Percentiles rank a stretch among this genome's conserved stretches.
Evolutionary conservation across 164 flowering plant species (phyloP).

Genomic region (Akebia trifoliata): DNA sequence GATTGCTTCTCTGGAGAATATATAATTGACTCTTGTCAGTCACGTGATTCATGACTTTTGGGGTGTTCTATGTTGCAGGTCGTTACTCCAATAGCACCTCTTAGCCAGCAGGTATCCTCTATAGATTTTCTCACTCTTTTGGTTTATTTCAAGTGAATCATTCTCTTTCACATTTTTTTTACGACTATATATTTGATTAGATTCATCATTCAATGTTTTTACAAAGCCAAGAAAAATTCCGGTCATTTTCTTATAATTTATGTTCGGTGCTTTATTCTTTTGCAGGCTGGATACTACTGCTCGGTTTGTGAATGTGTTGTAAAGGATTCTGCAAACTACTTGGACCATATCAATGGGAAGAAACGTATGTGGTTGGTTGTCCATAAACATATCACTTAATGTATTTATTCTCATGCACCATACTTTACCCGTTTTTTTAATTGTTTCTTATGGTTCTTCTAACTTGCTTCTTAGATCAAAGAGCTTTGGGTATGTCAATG

Average conservation of each 20-base stretch:
- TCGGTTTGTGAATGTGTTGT: slow-evolving; percentile 94
- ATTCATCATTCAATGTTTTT: too few species aligned
- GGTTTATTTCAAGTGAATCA: too few species aligned
- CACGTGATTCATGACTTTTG: slow-evolving; percentile 3
- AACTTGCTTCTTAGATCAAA: slow-evolving; percentile 61
- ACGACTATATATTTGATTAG: too few species aligned
- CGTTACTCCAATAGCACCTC: slow-evolving; percentile 92
- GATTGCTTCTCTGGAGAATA: too few species aligned
- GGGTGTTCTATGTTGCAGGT: slow-evolving; percentile 51
- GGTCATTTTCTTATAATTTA: background rate
- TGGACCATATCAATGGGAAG: slow-evolving; percentile 99
- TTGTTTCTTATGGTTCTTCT: slow-evolving; percentile 1
- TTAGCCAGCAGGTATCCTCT: slow-evolving; percentile 86
- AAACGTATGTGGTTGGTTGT: slow-evolving; percentile 81
- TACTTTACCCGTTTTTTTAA: too few species aligned
- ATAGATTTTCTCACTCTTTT: background rate
- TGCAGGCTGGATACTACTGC: slow-evolving; percentile 94
- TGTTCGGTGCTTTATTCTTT: slow-evolving; percentile 4
- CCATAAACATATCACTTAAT: too few species aligned
- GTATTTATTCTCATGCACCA: background rate
- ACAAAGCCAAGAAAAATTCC: too few species aligned
- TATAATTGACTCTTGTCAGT: too few species aligned
- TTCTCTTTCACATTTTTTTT: background rate
- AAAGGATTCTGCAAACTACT: slow-evolving; percentile 95
- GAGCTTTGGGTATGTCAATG: slow-evolving; percentile 99